Base-by-base conservation (phyloP, 345 rosid species). In the Eucalyptus fibrosa region DNA sequence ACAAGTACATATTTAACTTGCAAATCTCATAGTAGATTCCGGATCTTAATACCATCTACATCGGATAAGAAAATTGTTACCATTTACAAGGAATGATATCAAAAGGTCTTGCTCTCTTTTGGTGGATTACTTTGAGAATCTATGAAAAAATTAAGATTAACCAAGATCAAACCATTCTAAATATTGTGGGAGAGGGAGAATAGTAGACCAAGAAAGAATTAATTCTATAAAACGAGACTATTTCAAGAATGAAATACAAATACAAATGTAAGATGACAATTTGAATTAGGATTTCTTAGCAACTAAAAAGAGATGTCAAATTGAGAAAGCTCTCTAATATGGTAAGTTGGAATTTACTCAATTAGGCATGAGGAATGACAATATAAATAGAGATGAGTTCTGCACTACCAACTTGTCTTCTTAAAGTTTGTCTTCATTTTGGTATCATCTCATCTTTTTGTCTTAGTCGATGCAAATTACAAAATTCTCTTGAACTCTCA, bases 321-420 rank as follows among this genome's bases (percentile, higher is more conserved):
- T 30, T 65, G 37, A 15, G 72, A 65, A 65, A 65, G 37, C 34
- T 65, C 10, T 65, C 72, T 2, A 65, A 65, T 65, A 30, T 65
- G 72, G 72, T 14, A 65, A 65, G 19, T 65, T n/a, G 8, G 37
- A 65, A n/a, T 7, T 65, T 65, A 65, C 77, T n/a, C 37, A 15
- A n/a, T 65, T 0, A 7, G 3, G 77, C 77, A n/a, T n/a, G 19
- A 15, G 77, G 37, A 15, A 30, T 0, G 1, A 65, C 1, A 15
- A 65, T 4, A 65, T 65, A 65, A 65, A 65, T 15, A 65, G 77
- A n/a, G 37, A n/a, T 16, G 4, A 62, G 34, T 14, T 7, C 0
- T 30, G 18, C 77, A 15, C 18, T 30, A n/a, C 19, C 32, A 8
- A n/a, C 77, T 14, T 65, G 77, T n/a, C 77, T 65, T 65, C 21